Conservation (phyloP, 2,329 filamentous ascomycete species). For the Lachnellula occidentalis region DNA sequence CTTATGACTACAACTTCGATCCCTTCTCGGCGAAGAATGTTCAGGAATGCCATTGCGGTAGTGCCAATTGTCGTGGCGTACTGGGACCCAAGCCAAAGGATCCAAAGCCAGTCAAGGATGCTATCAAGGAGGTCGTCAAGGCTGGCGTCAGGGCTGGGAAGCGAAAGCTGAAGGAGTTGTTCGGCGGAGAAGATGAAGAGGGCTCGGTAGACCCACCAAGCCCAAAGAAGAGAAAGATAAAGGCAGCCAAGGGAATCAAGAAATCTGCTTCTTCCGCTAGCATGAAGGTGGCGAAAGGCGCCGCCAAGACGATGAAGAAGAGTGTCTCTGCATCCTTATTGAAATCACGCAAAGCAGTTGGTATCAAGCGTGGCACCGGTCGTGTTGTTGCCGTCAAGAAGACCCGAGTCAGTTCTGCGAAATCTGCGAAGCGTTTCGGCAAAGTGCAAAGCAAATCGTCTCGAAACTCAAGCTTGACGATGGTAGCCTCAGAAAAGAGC, state of each 20-base stretch:
- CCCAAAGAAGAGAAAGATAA: slow-evolving; percentile 45
- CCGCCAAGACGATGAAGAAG: slow-evolving; percentile 36
- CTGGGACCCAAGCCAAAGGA: slow-evolving; percentile 57
- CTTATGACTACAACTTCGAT: slow-evolving; percentile 81
- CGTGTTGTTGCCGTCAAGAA: slow-evolving; percentile 17
- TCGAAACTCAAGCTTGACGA: slow-evolving; percentile 21
- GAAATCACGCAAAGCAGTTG: slow-evolving; percentile 17
- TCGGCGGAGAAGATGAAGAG: slow-evolving; percentile 32
- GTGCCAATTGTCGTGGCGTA: slow-evolving; percentile 58
- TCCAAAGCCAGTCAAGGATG: slow-evolving; percentile 44
- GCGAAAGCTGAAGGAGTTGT: slow-evolving; percentile 50
- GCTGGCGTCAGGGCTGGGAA: slow-evolving; percentile 43
- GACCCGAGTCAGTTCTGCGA: slow-evolving; percentile 20
- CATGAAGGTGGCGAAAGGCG: slow-evolving; percentile 32
- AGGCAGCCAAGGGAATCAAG: slow-evolving; percentile 34
- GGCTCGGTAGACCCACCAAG: slow-evolving; percentile 15
- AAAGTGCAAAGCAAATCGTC: slow-evolving; percentile 21
- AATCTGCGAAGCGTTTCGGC: slow-evolving; percentile 25
- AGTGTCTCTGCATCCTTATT: slow-evolving; percentile 29
- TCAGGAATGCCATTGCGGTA: slow-evolving; percentile 60
- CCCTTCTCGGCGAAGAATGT: slow-evolving; percentile 65
- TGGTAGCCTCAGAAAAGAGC: slow-evolving; percentile 14
- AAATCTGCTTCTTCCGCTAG: slow-evolving; percentile 29
- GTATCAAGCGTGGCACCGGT: slow-evolving; percentile 10
- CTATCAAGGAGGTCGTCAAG: slow-evolving; percentile 31